These are phyloP conservation scores for Phialemonium atrogriseum DNA, from an alignment of 2,329 filamentous ascomycete species.

Conservation along the genomic window DNA sequence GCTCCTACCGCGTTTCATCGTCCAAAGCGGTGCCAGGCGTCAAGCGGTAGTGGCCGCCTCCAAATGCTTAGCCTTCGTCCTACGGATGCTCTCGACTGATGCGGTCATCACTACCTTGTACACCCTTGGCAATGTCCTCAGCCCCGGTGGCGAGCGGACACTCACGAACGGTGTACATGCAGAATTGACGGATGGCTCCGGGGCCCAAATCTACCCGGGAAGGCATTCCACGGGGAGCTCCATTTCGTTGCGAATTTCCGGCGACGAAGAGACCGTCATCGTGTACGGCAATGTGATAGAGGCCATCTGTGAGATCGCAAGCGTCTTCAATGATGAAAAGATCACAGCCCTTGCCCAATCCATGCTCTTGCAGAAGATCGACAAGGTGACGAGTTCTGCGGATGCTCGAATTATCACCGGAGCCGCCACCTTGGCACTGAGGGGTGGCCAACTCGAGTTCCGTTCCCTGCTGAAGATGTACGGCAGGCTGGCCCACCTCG, in stretches of 20 bases:
- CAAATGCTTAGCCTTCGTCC: slow-evolving; percentile 72
- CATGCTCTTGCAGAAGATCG: slow-evolving; percentile 93
- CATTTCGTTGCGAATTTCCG: slow-evolving; percentile 67
- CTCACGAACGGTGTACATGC: slow-evolving; percentile 45
- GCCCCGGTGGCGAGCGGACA: slow-evolving; percentile 53
- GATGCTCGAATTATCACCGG: slow-evolving; percentile 82
- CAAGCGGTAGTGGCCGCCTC: slow-evolving; percentile 69
- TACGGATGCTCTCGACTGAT: slow-evolving; percentile 81
- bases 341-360: slow-evolving; percentile 89
- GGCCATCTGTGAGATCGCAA: slow-evolving; percentile 85
- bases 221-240: slow-evolving; percentile 62
- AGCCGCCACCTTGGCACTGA: slow-evolving; percentile 67
- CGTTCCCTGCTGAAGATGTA: slow-evolving; percentile 80
- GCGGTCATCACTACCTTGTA: slow-evolving; percentile 92
- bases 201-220: slow-evolving; percentile 38
- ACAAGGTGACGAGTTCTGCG: slow-evolving; percentile 70
- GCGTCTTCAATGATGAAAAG: slow-evolving; percentile 74
- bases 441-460: slow-evolving; percentile 74
- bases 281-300: slow-evolving; percentile 89
- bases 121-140: slow-evolving; percentile 90
- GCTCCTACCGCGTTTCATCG: slow-evolving; percentile 76
- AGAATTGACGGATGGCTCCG: slow-evolving; percentile 28
- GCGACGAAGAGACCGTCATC: slow-evolving; percentile 69
- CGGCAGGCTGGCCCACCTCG: slow-evolving; percentile 64
- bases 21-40: slow-evolving; percentile 67